Evolutionary conservation across 129 eudicot species (phyloP).

Genomic region (Glebionis coronaria): DNA sequence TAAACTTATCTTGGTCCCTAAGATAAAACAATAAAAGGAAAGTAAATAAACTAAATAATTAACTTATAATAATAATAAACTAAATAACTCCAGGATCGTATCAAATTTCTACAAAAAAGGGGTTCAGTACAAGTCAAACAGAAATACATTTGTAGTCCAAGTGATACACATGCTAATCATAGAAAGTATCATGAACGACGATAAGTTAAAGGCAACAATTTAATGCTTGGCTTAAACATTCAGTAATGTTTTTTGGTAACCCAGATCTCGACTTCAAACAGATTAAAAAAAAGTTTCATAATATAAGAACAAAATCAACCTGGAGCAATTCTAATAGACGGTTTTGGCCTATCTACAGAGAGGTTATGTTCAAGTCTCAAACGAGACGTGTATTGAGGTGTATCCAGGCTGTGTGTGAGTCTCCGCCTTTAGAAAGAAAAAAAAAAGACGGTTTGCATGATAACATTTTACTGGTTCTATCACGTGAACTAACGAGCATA

Average conservation of each 20-base stretch:
- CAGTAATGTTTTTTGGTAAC: background rate
- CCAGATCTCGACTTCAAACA: background rate
- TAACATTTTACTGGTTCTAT: background rate
- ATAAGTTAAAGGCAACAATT: background rate
- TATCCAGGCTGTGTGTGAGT: too few relatives aligned
- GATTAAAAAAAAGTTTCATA: background rate
- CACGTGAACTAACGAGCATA: background rate
- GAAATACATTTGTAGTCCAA: background rate
- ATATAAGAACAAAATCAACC: too few relatives aligned
- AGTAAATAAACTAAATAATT: too few relatives aligned
- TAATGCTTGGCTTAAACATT: background rate
- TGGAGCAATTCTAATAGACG: too few relatives aligned
- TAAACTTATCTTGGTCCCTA: too few relatives aligned
- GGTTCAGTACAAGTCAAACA: background rate
- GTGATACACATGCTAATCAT: background rate
- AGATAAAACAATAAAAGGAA: too few relatives aligned
- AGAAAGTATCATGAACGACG: background rate
- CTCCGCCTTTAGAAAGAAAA: too few relatives aligned
- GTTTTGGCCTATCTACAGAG: too few relatives aligned
- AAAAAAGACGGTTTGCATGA: background rate
- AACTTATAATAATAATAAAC: too few relatives aligned
- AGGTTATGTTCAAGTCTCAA: too few relatives aligned
- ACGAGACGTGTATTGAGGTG: too few relatives aligned
- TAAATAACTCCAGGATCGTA: too few relatives aligned
- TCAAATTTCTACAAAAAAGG: slow-evolving; percentile 38